phyloP scores from a whole-genome alignment of 1,284 basidiomycete species.

The Quambalaria eucalypti region DNA sequence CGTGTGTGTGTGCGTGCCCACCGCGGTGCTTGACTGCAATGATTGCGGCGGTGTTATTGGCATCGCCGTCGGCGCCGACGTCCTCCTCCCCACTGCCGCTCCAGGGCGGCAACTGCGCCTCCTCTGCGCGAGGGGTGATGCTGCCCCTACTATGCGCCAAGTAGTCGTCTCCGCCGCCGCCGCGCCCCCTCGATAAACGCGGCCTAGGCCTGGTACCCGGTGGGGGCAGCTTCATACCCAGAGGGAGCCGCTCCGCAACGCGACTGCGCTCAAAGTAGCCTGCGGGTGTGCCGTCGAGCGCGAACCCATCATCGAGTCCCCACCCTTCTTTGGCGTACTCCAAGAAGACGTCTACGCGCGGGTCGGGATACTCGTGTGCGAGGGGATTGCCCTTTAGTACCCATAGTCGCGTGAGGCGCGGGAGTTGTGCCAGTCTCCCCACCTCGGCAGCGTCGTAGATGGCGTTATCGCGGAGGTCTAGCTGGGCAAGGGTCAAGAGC shows the following conservation, averaged over 20 bases:
- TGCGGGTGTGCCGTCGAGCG: constrained; percentile 64
- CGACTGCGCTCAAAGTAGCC: constrained; percentile 68
- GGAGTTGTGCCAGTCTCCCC: constrained; percentile 69
- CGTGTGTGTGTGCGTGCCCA: too few species aligned
- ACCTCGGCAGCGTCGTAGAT: constrained; percentile 77
- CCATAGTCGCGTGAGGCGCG: constrained; percentile 53
- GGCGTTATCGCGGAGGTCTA: constrained; percentile 75
- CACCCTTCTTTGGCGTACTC: constrained; percentile 73
- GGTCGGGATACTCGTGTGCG: constrained; percentile 48
- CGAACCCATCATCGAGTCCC: constrained; percentile 8
- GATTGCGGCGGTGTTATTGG: too few species aligned
- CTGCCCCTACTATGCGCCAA: background rate
- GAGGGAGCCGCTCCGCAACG: constrained; percentile 31
- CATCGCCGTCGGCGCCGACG: too few species aligned
- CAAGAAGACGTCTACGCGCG: constrained; percentile 68
- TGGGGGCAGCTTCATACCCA: background rate
- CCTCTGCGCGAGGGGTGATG: background rate
- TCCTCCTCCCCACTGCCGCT: too few species aligned
- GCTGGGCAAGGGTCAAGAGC: constrained; percentile 66
- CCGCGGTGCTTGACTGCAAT: background rate
- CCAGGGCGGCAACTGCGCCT: background rate
- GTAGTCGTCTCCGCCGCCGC: background rate
- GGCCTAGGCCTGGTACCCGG: background rate
- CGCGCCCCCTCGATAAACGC: background rate
- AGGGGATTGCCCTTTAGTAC: constrained; percentile 36